Conservation (phyloP, 1,284 basidiomycete species). For the Meira miltonrushii region DNA sequence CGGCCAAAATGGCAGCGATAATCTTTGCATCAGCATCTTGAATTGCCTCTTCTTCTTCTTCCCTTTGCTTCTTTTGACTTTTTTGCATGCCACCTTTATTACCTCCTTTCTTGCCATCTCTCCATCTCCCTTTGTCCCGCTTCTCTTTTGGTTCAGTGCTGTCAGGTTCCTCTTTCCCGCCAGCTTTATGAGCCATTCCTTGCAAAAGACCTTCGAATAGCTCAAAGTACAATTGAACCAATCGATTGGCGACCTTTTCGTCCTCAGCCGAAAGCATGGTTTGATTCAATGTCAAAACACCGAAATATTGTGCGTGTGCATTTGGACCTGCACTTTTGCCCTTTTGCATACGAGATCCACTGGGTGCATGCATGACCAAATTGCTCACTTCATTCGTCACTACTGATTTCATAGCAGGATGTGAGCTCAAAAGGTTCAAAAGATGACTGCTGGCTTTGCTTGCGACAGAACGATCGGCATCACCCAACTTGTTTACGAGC, state of each 20-base stretch:
- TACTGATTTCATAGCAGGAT: conserved; percentile 89
- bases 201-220: conserved; percentile 70
- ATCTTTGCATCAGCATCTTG: conserved; percentile 68
- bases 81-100: conserved; percentile 19
- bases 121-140: conserved; percentile 54
- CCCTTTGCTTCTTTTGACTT: conserved; percentile 9
- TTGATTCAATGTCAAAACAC: conserved; percentile 89
- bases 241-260: conserved; percentile 69
- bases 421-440: conserved; percentile 79
- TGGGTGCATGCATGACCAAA: conserved; percentile 63
- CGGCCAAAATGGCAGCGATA: conserved; percentile 84
- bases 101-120: conserved; percentile 50
- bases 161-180: conserved; percentile 25
- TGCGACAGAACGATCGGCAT: conserved; percentile 79
- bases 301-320: conserved; percentile 77
- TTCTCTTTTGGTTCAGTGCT: conserved; percentile 31
- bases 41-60: conserved; percentile 33
- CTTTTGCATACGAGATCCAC: neutral
- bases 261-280: conserved; percentile 68
- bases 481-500: conserved; percentile 78
- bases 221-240: conserved; percentile 91
- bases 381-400: conserved; percentile 80
- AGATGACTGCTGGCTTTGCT: conserved; percentile 85
- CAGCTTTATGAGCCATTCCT: conserved; percentile 38
- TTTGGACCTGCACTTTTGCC: conserved; percentile 32